Percentiles rank a stretch among this genome's conserved stretches.
phyloP scores from a whole-genome alignment of 805 yeast genomes.

The Blastobotrys attinorum region DNA sequence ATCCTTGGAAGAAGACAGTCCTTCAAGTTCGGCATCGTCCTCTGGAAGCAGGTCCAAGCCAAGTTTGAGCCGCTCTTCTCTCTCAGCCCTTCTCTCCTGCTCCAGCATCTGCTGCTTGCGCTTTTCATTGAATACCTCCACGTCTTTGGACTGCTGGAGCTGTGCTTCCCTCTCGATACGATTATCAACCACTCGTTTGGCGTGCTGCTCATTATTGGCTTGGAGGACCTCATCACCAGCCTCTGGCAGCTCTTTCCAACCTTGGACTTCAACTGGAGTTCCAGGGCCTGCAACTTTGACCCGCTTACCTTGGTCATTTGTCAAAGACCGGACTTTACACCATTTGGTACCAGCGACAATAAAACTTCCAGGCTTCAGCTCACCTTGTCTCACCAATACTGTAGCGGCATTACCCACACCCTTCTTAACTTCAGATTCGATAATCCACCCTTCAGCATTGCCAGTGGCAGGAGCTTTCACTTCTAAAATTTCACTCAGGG shows the following conservation, averaged over 20 bases:
- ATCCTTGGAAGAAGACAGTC: slow-evolving; percentile 18
- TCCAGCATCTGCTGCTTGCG: slow-evolving; percentile 45
- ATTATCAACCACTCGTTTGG: slow-evolving; percentile 66
- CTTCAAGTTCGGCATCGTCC: slow-evolving; percentile 30
- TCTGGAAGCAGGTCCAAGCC: slow-evolving; percentile 38
- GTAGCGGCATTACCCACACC: slow-evolving; percentile 86
- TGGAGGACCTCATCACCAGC: slow-evolving; percentile 83
- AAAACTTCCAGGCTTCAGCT: slow-evolving; percentile 58
- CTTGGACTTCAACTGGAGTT: slow-evolving; percentile 81
- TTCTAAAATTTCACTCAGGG: slow-evolving; percentile 78
- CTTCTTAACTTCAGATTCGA: slow-evolving; percentile 75
- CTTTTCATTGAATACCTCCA: slow-evolving; percentile 63
- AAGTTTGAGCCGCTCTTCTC: slow-evolving; percentile 49
- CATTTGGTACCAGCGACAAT: slow-evolving; percentile 81
- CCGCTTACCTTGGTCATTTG: slow-evolving; percentile 60
- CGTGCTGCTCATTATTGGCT: slow-evolving; percentile 64
- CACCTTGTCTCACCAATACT: slow-evolving; percentile 72
- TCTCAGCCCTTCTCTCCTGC: slow-evolving; percentile 43
- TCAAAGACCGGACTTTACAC: slow-evolving; percentile 75
- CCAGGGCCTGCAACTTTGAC: slow-evolving; percentile 72
- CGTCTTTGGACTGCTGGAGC: slow-evolving; percentile 51
- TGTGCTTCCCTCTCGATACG: slow-evolving; percentile 47
- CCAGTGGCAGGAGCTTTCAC: slow-evolving; percentile 46
- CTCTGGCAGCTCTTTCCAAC: slow-evolving; percentile 90
- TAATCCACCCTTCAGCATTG: slow-evolving; percentile 73